Evolutionary conservation across 129 eudicot species (phyloP), one percentile per base, ranked within the genome.

Genomic region (Saussurea involucrata): DNA sequence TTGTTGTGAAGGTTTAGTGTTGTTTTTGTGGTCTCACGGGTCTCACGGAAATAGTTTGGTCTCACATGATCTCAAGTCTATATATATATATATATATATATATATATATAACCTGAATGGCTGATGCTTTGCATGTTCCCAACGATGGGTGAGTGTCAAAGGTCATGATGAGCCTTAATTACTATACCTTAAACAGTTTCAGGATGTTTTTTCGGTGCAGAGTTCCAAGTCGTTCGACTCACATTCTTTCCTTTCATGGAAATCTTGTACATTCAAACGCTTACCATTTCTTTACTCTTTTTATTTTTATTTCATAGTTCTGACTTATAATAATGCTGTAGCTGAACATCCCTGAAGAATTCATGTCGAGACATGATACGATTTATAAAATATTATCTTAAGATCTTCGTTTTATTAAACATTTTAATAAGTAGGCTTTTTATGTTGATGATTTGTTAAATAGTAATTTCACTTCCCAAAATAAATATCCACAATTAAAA

Each of bases 141-240:
- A 78, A 78, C 57, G 57, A 67, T 21, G 68, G 66, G 71, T 70
- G 65, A 32, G 68, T 70, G 71, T 61, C 71, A 61, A 78, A 78
- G 27, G 82, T 78, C 46, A 78, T 78, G 77, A 78, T 78, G 82
- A 63, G 82, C 72, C 61, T 78, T 78, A 61, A 71, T 78, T 78
- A 78, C 55, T 12, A 44, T 44, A 12, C 82, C 72, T 78, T 71
- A 78, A 42, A 71, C 77, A 78, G 77, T 40, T 78, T 61, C 25
- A 53, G 82, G 77, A 78, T 70, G 72, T 36, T 78, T 61, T 44
- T 78, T 53, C 36, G 68, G 68, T 53, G 81, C 75, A 77, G 81
- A 40, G 24, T 25, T 63, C 65, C 8, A 20, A 27, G 71, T 61
- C 77, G 53, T 61, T 61, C 24, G 29, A 71, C 77, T 78, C 71